Percentiles rank a stretch among this genome's conserved stretches.
These are phyloP conservation scores for Hypoxylon sp. DNA, from an alignment of 2,329 filamentous ascomycete genomes.

Conservation along the genomic window DNA sequence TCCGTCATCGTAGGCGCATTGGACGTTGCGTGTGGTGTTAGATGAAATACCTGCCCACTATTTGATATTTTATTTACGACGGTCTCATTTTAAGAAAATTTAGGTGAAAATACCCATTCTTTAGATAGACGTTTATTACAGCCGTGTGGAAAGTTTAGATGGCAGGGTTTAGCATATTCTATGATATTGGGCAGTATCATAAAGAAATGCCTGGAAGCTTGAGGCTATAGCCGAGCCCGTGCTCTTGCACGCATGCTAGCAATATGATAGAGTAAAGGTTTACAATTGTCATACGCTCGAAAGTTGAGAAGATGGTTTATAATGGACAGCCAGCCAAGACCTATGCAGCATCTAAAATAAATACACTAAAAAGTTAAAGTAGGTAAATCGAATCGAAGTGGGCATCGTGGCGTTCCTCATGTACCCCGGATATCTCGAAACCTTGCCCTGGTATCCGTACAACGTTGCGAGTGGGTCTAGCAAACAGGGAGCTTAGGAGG, in stretches of 20 bases:
- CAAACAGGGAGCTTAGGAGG: not conserved
- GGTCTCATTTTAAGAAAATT: not conserved
- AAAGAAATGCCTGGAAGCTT: not conserved
- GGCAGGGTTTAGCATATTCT: not conserved
- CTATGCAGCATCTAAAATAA: not conserved
- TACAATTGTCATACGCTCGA: not conserved
- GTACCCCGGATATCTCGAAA: slow-evolving; percentile 10
- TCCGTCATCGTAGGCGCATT: not conserved
- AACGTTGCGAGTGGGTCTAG: slow-evolving; percentile 24
- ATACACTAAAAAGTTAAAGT: not conserved
- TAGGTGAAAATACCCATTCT: not conserved
- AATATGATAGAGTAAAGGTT: not conserved
- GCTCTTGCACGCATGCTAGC: not conserved
- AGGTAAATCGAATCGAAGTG: slow-evolving; percentile 3
- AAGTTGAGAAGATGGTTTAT: not conserved
- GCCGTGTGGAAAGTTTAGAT: not conserved
- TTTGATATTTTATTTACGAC: no score
- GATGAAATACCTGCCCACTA: not conserved
- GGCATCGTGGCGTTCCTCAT: slow-evolving; percentile 3
- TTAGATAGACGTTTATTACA: not conserved
- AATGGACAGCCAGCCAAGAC: slow-evolving; percentile 5
- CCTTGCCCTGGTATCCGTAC: slow-evolving; percentile 5
- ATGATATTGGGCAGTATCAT: not conserved
- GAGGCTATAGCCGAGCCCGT: not conserved
- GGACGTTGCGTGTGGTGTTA: not conserved